Percentiles rank a stretch among this genome's conserved stretches.
Conservation (phyloP, 2,329 filamentous ascomycete genomes). For the Blumeriella jaapii region DNA sequence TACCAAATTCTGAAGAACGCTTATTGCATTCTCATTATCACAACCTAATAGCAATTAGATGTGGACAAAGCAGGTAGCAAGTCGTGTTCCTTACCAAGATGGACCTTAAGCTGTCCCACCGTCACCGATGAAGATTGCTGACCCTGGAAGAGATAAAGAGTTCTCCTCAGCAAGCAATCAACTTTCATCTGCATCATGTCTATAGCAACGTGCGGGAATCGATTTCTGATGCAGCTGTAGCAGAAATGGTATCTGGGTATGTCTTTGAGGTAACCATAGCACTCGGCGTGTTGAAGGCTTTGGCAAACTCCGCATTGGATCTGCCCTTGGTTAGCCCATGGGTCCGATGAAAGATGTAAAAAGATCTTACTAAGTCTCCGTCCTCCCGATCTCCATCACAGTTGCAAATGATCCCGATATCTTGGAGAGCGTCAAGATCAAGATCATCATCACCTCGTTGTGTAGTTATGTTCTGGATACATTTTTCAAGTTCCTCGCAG, state of each 20-base stretch:
- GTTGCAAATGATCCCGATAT: background rate
- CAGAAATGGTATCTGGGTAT: background rate
- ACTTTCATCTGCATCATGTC: background rate
- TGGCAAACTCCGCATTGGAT: conserved; percentile 1
- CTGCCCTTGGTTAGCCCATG: background rate
- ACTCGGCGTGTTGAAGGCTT: conserved; percentile 2
- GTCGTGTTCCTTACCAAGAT: conserved; percentile 5
- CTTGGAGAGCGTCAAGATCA: background rate
- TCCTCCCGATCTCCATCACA: background rate
- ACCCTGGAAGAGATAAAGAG: conserved; percentile 1
- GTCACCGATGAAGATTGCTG: background rate
- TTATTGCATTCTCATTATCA: background rate
- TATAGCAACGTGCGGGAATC: background rate
- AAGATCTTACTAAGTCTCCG: conserved; percentile 1
- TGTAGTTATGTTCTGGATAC: background rate
- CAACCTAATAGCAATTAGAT: conserved; percentile 1
- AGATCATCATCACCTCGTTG: background rate
- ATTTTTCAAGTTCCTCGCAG: background rate
- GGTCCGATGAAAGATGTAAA: too few relatives aligned
- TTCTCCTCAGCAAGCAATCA: background rate
- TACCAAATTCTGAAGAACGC: background rate
- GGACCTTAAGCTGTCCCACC: background rate
- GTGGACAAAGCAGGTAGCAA: too few relatives aligned
- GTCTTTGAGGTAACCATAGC: conserved; percentile 3
- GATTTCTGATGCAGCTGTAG: background rate